Conservation (phyloP, 2,329 filamentous ascomycete species). For the Botrytis sinoallii region DNA sequence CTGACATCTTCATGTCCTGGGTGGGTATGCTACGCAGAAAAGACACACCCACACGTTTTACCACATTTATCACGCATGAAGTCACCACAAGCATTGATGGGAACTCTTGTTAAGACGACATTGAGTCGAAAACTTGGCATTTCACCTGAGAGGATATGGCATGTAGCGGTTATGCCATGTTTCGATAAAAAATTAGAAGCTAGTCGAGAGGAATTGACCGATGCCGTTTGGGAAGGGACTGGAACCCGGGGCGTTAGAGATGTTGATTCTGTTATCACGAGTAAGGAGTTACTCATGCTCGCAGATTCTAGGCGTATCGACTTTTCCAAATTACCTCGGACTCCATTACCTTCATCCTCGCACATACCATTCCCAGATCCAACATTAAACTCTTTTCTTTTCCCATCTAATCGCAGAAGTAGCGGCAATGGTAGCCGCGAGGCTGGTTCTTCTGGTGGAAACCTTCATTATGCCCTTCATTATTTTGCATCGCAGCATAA, state of each 20-base stretch:
- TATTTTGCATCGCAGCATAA: constrained; percentile 68
- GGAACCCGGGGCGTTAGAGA: constrained; percentile 66
- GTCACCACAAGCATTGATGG: constrained; percentile 88
- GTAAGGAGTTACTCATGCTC: constrained; percentile 88
- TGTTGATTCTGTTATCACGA: constrained; percentile 97
- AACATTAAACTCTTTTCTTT: constrained; percentile 69
- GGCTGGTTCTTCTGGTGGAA: constrained; percentile 83
- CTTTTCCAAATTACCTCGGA: constrained; percentile 68
- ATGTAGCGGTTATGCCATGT: constrained; percentile 94
- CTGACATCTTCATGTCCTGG: constrained; percentile 91
- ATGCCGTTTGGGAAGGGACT: constrained; percentile 64
- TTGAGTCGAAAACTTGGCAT: constrained; percentile 71
- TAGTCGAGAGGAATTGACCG: constrained; percentile 86
- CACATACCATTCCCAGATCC: constrained; percentile 68
- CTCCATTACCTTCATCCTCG: constrained; percentile 47
- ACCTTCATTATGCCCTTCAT: constrained; percentile 79
- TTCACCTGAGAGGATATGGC: constrained; percentile 80
- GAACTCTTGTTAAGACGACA: constrained; percentile 84
- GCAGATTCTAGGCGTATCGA: constrained; percentile 75
- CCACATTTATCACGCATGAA: constrained; percentile 89
- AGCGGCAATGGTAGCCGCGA: constrained; percentile 47
- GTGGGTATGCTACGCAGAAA: constrained; percentile 98
- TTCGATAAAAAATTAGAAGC: constrained; percentile 99
- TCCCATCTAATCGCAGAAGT: constrained; percentile 49
- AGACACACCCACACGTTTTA: constrained; percentile 91